Conservation (phyloP, 139 green algal genomes). For the Coelastrella sp. region DNA sequence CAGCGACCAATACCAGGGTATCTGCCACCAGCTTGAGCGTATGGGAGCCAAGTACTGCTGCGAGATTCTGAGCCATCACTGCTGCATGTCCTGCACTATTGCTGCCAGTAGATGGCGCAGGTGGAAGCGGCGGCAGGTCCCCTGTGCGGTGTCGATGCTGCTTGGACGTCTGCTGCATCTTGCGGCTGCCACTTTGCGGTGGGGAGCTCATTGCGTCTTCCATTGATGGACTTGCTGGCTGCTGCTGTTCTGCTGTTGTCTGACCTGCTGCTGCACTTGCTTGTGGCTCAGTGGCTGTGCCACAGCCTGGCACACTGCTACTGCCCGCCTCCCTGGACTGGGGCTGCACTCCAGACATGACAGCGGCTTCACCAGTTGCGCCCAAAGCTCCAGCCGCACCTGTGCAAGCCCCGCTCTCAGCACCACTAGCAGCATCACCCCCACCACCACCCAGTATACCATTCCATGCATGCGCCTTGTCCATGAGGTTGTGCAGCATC, state of each 20-base stretch:
- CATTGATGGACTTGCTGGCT: constrained; percentile 11
- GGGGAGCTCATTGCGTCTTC: constrained; percentile 24
- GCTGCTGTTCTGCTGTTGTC: not conserved
- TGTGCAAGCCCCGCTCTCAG: not conserved
- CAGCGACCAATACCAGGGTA: constrained; percentile 41
- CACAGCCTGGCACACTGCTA: not conserved
- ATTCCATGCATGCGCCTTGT: constrained; percentile 12
- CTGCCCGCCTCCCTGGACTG: not conserved
- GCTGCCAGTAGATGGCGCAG: not conserved
- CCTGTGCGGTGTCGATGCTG: constrained; percentile 12
- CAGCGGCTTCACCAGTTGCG: not conserved
- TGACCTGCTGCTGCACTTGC: not conserved
- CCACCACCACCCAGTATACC: not conserved
- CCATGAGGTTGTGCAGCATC: constrained; percentile 47
- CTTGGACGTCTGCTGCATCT: constrained; percentile 27
- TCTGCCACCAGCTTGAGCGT: constrained; percentile 31
- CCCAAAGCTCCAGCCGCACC: constrained; percentile 3
- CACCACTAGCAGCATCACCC: not conserved
- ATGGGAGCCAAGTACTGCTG: not conserved
- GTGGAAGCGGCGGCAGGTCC: constrained; percentile 21
- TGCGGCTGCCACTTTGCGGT: not conserved
- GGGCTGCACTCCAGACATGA: constrained; percentile 3
- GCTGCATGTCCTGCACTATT: not conserved
- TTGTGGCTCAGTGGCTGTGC: not conserved
- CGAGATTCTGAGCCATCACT: not conserved